phyloP scores from a whole-genome alignment of 108 stramenopile genomes.

The Skeletonema grethae region DNA sequence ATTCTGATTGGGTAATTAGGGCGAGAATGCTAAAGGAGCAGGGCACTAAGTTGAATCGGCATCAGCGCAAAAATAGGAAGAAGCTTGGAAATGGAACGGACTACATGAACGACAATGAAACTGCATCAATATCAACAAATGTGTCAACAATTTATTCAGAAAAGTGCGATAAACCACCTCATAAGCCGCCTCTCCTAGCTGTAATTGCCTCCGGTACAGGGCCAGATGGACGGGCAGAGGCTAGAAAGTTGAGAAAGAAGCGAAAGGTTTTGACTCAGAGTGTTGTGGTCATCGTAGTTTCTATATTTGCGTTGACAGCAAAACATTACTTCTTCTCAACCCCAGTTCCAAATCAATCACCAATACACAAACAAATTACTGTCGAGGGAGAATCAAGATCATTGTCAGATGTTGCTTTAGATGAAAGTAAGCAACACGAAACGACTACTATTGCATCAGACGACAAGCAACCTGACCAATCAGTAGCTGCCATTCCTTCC shows the following conservation, averaged over 20 bases:
- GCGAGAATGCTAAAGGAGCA: slow-evolving; percentile 57
- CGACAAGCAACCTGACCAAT: not conserved
- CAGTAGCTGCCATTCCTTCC: not conserved
- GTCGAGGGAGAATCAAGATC: not conserved
- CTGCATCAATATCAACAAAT: not conserved
- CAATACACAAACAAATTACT: not conserved
- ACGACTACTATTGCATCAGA: not conserved
- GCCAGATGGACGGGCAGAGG: slow-evolving; percentile 53
- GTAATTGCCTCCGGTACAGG: slow-evolving; percentile 69
- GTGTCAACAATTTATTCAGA: slow-evolving; percentile 11
- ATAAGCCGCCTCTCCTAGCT: slow-evolving; percentile 20
- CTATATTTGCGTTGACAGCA: slow-evolving; percentile 34
- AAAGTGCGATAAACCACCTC: slow-evolving; percentile 14
- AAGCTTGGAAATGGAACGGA: slow-evolving; percentile 17
- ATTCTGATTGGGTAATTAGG: slow-evolving; percentile 72
- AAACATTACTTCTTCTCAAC: slow-evolving; percentile 15
- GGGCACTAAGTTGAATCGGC: slow-evolving; percentile 54
- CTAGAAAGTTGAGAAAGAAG: slow-evolving; percentile 35
- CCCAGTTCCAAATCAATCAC: not conserved
- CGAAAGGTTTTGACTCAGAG: slow-evolving; percentile 37
- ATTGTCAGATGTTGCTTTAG: not conserved
- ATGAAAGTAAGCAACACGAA: not conserved
- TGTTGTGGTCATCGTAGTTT: slow-evolving; percentile 40
- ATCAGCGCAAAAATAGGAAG: slow-evolving; percentile 57
- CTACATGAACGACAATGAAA: slow-evolving; percentile 1